Conservation (phyloP, 306 rosid genomes). For the Chamaecrista fasciculata region DNA sequence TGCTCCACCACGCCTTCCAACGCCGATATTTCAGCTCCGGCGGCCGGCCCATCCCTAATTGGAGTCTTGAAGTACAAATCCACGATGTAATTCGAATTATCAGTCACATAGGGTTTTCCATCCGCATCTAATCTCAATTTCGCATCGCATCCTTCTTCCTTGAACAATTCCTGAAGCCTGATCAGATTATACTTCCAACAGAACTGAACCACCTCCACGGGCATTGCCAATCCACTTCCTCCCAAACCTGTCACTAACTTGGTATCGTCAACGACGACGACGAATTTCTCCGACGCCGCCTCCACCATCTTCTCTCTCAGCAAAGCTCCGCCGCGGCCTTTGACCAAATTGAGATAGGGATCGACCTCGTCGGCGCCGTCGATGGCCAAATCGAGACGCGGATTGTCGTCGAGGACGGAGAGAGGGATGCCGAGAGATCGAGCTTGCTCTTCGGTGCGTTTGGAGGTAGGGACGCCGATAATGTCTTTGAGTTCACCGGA, state of each 20-base stretch:
- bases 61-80: constrained; percentile 81
- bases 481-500: constrained; percentile 65
- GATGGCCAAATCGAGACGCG: constrained; percentile 69
- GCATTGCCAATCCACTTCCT: constrained; percentile 80
- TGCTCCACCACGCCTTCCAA: constrained; percentile 85
- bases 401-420: constrained; percentile 72
- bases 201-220: constrained; percentile 87
- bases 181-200: constrained; percentile 76
- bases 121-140: constrained; percentile 57
- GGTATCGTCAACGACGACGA: constrained; percentile 74
- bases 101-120: constrained; percentile 70
- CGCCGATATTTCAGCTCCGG: constrained; percentile 66
- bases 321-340: constrained; percentile 83
- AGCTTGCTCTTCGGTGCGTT: constrained; percentile 86
- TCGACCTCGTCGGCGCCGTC: constrained; percentile 92
- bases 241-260: constrained; percentile 68
- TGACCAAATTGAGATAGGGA: constrained; percentile 68
- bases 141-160: constrained; percentile 66
- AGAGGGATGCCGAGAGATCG: constrained; percentile 74
- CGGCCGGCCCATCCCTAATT: constrained; percentile 50
- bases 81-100: constrained; percentile 72
- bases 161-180: constrained; percentile 60
- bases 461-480: constrained; percentile 75
- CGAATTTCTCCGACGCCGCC: constrained; percentile 74
- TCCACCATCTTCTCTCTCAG: constrained; percentile 82